phyloP scores from a whole-genome alignment of 768 basidiomycete genomes.

The Rhizopogon vulgaris region DNA sequence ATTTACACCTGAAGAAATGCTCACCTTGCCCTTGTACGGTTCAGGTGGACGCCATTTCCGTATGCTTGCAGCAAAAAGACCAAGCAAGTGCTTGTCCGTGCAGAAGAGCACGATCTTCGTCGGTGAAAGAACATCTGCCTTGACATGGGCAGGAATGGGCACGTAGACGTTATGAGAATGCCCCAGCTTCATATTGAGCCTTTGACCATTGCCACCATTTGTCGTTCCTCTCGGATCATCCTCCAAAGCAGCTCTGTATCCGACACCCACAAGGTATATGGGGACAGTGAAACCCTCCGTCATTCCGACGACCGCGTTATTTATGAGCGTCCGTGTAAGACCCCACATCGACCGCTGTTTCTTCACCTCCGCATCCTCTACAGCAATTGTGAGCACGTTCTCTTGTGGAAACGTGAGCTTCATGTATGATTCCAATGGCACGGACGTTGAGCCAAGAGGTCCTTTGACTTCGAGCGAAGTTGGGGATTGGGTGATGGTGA shows the following conservation, averaged over 20 bases:
- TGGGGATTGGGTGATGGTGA: constrained; percentile 31
- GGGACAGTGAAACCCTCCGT: constrained; percentile 81
- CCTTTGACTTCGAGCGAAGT: constrained; percentile 49
- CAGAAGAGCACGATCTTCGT: constrained; percentile 81
- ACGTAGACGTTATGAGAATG: constrained; percentile 85
- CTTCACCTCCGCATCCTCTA: constrained; percentile 61
- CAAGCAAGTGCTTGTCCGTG: constrained; percentile 83
- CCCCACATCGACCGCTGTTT: constrained; percentile 92
- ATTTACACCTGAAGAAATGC: constrained; percentile 14
- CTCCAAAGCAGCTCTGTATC: constrained; percentile 86
- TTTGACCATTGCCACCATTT: constrained; percentile 53
- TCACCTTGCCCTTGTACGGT: constrained; percentile 95
- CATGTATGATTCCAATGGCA: constrained; percentile 46
- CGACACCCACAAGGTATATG: constrained; percentile 89
- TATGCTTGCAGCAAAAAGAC: constrained; percentile 84
- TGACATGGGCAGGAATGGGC: constrained; percentile 77
- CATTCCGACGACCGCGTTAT: constrained; percentile 87
- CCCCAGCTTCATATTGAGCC: constrained; percentile 88
- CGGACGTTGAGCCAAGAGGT: constrained; percentile 44
- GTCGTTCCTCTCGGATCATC: constrained; percentile 60
- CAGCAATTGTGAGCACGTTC: constrained; percentile 29
- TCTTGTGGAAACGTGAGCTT: constrained; percentile 28
- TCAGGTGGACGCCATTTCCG: constrained; percentile 84
- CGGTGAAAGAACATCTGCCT: constrained; percentile 70
- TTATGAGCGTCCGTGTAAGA: constrained; percentile 83